Conservation (phyloP, 352 stramenopile genomes). For the Pythium phragmiticola region DNA sequence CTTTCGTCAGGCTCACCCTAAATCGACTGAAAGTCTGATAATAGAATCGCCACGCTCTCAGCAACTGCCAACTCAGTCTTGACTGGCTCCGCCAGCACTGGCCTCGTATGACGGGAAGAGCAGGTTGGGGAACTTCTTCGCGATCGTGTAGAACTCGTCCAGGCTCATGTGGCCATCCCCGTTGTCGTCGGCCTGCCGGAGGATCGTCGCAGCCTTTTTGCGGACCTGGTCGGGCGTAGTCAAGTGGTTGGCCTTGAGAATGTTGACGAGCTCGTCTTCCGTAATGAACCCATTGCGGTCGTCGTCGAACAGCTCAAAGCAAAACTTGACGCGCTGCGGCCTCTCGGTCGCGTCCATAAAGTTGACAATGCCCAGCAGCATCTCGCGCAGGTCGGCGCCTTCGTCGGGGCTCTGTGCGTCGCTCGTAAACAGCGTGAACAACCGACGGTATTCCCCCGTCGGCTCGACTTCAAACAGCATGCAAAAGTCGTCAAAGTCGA, state of each 20-base stretch:
- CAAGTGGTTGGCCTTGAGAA: slow-evolving; percentile 91
- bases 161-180: slow-evolving; percentile 75
- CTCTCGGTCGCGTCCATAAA: slow-evolving; percentile 75
- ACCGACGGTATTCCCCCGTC: slow-evolving; percentile 83
- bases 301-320: slow-evolving; percentile 94
- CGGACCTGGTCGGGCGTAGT: slow-evolving; percentile 68
- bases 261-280: slow-evolving; percentile 88
- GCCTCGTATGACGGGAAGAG: slow-evolving; percentile 73
- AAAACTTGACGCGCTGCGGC: slow-evolving; percentile 89
- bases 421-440: slow-evolving; percentile 85
- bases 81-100: background rate
- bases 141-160: slow-evolving; percentile 85
- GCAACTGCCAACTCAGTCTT: background rate
- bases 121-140: slow-evolving; percentile 91
- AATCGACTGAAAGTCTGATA: background rate
- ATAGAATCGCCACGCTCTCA: background rate
- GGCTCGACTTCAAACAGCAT: slow-evolving; percentile 85
- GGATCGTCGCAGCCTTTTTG: slow-evolving; percentile 86
- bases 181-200: slow-evolving; percentile 81
- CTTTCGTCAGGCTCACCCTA: background rate
- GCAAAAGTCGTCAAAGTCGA: slow-evolving; percentile 83
- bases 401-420: slow-evolving; percentile 59
- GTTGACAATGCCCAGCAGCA: slow-evolving; percentile 91
- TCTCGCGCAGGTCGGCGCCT: slow-evolving; percentile 83
- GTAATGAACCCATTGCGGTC: slow-evolving; percentile 91